Evolutionary conservation across 139 green algal species (phyloP).

Genomic region (Edaphochlamys debaryana): DNA sequence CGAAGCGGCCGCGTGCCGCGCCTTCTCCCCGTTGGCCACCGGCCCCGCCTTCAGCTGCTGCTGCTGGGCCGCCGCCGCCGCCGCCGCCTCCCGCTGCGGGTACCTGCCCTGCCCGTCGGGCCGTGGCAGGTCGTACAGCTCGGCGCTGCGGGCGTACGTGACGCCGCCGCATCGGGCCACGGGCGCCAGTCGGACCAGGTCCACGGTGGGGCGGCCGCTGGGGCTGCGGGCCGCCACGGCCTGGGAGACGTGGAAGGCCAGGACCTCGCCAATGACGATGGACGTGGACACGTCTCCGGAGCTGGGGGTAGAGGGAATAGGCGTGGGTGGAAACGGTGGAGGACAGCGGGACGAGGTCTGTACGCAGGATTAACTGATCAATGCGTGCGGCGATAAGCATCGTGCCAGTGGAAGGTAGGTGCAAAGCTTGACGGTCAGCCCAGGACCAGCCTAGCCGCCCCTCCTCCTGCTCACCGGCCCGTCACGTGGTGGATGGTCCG

Average conservation of each 20-base stretch:
- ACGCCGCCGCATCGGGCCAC: conserved; percentile 82
- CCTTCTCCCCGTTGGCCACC: too few species aligned
- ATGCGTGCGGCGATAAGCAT: too few species aligned
- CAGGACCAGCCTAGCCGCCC: too few species aligned
- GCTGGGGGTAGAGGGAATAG: not conserved
- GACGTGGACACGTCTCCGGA: conserved; percentile 41
- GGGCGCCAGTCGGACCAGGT: conserved; percentile 68
- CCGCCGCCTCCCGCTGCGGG: conserved; percentile 3
- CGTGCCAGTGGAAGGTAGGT: too few species aligned
- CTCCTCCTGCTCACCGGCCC: conserved; percentile 59
- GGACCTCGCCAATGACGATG: conserved; percentile 88
- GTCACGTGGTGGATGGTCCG: conserved; percentile 70
- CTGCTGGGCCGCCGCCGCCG: too few species aligned
- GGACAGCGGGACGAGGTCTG: too few species aligned
- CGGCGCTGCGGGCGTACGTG: conserved; percentile 69
- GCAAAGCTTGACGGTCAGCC: too few species aligned
- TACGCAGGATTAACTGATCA: too few species aligned
- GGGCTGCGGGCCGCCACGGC: conserved; percentile 64
- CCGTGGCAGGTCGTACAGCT: conserved; percentile 83
- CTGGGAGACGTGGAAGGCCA: conserved; percentile 84
- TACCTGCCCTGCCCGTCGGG: conserved; percentile 61
- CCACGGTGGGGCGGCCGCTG: conserved; percentile 76
- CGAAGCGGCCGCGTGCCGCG: too few species aligned
- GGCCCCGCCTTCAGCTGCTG: too few species aligned
- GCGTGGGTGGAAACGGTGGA: not conserved